Conservation (phyloP, 2,329 filamentous ascomycete species). For the Colletotrichum sp. region DNA sequence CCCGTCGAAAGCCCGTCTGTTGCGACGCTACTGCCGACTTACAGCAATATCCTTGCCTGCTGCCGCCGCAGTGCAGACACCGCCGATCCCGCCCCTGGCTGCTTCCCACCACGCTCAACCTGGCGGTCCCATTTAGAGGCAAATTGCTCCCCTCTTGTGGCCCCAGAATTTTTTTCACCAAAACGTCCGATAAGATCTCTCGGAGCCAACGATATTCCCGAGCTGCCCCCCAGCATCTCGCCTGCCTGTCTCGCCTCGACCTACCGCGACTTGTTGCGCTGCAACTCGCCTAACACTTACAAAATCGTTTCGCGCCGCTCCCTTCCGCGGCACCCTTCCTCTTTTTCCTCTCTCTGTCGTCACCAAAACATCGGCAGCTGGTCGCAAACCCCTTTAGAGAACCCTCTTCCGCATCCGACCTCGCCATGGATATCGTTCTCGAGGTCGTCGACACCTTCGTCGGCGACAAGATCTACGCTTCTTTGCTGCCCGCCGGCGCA, state of each 20-base stretch:
- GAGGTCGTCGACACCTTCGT: constrained; percentile 83
- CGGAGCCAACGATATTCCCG: constrained; percentile 4
- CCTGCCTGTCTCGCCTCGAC: not conserved
- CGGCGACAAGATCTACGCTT: constrained; percentile 81
- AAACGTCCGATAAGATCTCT: constrained; percentile 5
- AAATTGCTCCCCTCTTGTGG: not conserved
- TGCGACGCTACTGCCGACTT: not conserved
- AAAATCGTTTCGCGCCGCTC: not conserved
- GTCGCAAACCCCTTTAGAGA: not conserved
- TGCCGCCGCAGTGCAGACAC: not conserved
- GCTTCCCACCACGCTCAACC: not conserved
- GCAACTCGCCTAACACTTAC: not conserved
- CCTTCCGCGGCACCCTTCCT: not conserved
- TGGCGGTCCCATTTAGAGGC: not conserved
- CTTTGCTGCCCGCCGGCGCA: constrained; percentile 65
- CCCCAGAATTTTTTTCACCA: not conserved
- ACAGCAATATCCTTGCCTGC: not conserved
- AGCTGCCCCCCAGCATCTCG: not conserved
- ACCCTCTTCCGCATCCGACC: not conserved
- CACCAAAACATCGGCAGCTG: not conserved
- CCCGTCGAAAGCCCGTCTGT: not conserved
- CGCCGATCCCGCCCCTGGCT: constrained; percentile 5
- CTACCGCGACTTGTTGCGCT: not conserved
- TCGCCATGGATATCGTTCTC: constrained; percentile 88
- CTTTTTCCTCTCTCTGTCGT: not conserved